Base-by-base conservation (phyloP, 202 grass and related monocot genomes). In the Cymbopogon flexuosus region DNA sequence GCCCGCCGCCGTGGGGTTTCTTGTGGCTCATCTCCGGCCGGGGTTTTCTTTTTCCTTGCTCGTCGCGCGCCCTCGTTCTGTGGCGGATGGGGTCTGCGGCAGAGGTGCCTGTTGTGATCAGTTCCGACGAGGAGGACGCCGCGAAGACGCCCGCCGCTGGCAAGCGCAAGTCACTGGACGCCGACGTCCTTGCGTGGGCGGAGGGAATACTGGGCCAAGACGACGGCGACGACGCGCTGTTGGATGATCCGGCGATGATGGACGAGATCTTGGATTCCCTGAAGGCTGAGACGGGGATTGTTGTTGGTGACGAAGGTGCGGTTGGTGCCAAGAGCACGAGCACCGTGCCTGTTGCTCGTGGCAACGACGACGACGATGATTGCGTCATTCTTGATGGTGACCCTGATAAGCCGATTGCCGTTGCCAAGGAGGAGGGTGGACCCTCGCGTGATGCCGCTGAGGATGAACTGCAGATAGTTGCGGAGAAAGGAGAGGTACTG, bases 401-500 rank as follows among this genome's bases (percentile, higher is more conserved):
- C 80, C 89, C 91, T 33, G 73, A 89, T 12, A 92, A 90, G 63
- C 60, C 83, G 21, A 66, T 27, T 8, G 33, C 62, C 5, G n/a
- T 79, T 64, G 74, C 23, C 23, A 66, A 75, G 60, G 72, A 84
- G 82, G 52, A 54, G 62, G 78, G 62, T 71, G 75, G 31, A 10
- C 11, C 41, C 37, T 43, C 57, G 18, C 49, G 23, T 57, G 81
- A 86, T 79, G 89, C 10, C 11, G 58, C 72, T 5, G 81, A 80
- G 0, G 91, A 92, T 85, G 94, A 97, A 29, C 27, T 97, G 54
- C 65, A 83, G 66, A 88, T 92, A 23, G 71, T 97, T 60, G 88
- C 83, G 3, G 88, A 90, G 87, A 97, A 92, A 78, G 94, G 94
- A 56, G 75, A 92, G 89, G 94, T 97, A 88, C 11, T 34, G 23